Evolutionary conservation across 2,329 filamentous ascomycete species (phyloP).

Genomic region (Colletotrichum endophyticum): DNA sequence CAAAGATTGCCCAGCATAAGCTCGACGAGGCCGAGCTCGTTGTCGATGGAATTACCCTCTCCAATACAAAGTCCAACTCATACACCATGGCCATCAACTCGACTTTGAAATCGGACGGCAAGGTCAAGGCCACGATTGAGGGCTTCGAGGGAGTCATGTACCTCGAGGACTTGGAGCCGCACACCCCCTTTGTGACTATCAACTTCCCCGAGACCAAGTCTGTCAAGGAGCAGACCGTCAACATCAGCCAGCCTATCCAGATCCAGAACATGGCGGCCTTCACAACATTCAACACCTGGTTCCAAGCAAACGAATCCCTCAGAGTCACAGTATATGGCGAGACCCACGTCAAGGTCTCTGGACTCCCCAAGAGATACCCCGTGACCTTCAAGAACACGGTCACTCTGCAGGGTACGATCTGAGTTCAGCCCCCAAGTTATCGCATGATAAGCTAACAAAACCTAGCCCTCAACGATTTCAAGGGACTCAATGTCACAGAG

Average conservation of each 20-base stretch:
- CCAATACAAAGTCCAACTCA: slow-evolving; percentile 46
- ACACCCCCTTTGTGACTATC: slow-evolving; percentile 55
- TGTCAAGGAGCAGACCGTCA: slow-evolving; percentile 54
- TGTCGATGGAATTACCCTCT: slow-evolving; percentile 56
- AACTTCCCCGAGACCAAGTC: slow-evolving; percentile 57
- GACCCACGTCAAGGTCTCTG: slow-evolving; percentile 55
- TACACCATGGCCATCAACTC: slow-evolving; percentile 62
- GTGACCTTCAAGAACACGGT: slow-evolving; percentile 64
- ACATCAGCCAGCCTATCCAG: slow-evolving; percentile 52
- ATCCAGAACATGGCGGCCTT: slow-evolving; percentile 55
- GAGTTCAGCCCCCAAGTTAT: neutral
- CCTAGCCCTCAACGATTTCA: slow-evolving; percentile 57
- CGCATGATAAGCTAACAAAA: slow-evolving; percentile 8
- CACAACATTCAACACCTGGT: slow-evolving; percentile 58
- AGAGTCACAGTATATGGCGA: slow-evolving; percentile 56
- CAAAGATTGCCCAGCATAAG: slow-evolving; percentile 61
- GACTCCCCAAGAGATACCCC: slow-evolving; percentile 51
- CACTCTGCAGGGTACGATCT: slow-evolving; percentile 41
- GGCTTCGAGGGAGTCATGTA: slow-evolving; percentile 59
- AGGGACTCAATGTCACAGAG: slow-evolving; percentile 57
- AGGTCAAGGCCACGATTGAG: slow-evolving; percentile 55
- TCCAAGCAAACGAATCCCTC: slow-evolving; percentile 56
- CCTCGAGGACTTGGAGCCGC: slow-evolving; percentile 52
- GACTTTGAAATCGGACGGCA: slow-evolving; percentile 56
- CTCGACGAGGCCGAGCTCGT: slow-evolving; percentile 57